Percentiles rank a stretch among this genome's conserved stretches.
Conservation (phyloP, 352 stramenopile species). For the Globisporangium carolinianum region DNA sequence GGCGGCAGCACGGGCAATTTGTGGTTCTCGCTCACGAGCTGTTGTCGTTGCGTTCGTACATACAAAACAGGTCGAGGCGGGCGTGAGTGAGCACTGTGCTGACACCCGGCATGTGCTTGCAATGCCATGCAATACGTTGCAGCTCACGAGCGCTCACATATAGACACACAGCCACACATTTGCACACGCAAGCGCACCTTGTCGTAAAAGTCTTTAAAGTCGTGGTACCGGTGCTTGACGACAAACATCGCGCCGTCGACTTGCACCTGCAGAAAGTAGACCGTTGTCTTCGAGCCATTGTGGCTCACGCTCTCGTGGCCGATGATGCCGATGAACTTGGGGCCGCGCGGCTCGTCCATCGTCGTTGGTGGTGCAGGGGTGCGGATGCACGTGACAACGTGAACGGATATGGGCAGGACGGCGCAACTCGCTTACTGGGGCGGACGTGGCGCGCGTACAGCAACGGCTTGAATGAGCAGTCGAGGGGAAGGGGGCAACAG, state of each 20-base stretch:
- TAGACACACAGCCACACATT: slow-evolving; percentile 1
- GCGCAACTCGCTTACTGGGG: too few relatives aligned
- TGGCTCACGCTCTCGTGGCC: slow-evolving; percentile 83
- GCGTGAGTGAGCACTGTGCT: neutral
- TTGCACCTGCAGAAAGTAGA: slow-evolving; percentile 83
- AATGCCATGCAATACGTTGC: too few relatives aligned
- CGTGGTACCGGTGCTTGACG: slow-evolving; percentile 79
- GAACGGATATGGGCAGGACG: too few relatives aligned
- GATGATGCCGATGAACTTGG: slow-evolving; percentile 83
- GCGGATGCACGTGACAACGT: neutral
- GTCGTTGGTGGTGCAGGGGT: slow-evolving; percentile 12
- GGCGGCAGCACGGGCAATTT: slow-evolving; percentile 75
- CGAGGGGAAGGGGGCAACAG: too few relatives aligned
- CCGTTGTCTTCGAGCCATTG: slow-evolving; percentile 82
- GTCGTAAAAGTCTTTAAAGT: slow-evolving; percentile 87
- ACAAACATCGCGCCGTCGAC: slow-evolving; percentile 71
- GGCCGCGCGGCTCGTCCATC: slow-evolving; percentile 40
- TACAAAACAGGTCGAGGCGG: neutral
- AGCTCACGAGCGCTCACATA: neutral
- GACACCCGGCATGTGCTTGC: too few relatives aligned
- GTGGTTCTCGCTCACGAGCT: slow-evolving; percentile 69
- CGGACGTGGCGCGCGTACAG: too few relatives aligned
- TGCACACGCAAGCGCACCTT: slow-evolving; percentile 29
- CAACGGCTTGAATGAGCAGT: neutral
- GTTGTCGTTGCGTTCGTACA: slow-evolving; percentile 2